Base-by-base conservation (phyloP, 2,329 filamentous ascomycete genomes). In the Malbranchea cinnamomea region DNA sequence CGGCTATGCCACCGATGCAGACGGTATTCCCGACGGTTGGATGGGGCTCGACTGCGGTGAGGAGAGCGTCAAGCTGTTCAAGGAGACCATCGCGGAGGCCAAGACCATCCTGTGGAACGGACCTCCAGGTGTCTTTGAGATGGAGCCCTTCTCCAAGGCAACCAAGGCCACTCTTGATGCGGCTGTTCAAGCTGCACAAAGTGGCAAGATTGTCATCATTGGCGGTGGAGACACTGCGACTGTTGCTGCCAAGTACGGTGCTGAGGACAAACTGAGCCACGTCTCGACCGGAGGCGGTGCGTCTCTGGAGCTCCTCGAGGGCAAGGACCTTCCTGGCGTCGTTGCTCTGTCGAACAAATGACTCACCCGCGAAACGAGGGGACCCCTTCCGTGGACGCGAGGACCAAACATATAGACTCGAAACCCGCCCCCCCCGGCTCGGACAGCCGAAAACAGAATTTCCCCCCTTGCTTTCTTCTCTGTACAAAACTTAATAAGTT, bases 41-140 rank as follows among this genome's bases (percentile, higher is more conserved):
- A 85, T 93, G 82, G 89, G 89, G 53, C 77, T 98, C 28, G 89
- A 98, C 64, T 89, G 83, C 53, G 89, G 89, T 35, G 70, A 78
- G 41, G 76, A 94, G 75, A 85, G 77, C 43, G 68, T 91, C 49
- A 72, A 84, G 64, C 71, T 91, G 34, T 95, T 80, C 75, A 74
- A 87, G 67, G 65, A 78, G 53, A 75, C 85, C 44, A 95, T 98
- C 45, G 67, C 68, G 42, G 75, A 87, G 49, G 74, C 87, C 42
- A 75, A 94, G 71, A 98, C 89, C 34, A 94, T 98, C 57, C 79
- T 98, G 41, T 98, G 89, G 89, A 98, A 98, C 67, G 89, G 89
- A 33, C 89, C 89, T 32, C 76, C 87, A 10, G 89, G 89, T 58
- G 89, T 98, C 45, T 98, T 98, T 49, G 89, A 98, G 71, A 79